Base-by-base conservation (phyloP, 169 alveolate genomes). In the Plasmodium malariae region DNA sequence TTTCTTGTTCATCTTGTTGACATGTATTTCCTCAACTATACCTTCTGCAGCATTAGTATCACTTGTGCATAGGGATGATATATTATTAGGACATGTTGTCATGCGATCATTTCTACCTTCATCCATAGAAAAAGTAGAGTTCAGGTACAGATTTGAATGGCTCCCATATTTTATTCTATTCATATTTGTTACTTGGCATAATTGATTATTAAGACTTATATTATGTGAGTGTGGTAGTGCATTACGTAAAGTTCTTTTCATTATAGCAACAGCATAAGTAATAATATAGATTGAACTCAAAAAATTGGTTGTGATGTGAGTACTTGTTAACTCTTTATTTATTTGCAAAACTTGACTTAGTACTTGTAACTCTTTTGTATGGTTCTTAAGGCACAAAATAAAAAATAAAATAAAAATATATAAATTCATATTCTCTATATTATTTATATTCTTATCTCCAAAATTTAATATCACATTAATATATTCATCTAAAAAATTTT, bases 301-400 rank as follows among this genome's bases (percentile, higher is more conserved):
- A 62, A 78, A 78, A 36, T 43, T 78, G 2, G 89, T 78, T 11
- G 78, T 62, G 21, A 78, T 78, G 24, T 48, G 80, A 4, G 89
- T 78, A 1, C 9, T 55, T 12, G 21, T 30, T 3, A 17, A 14
- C 9, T 26, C 21, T 5, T 6, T 28, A 26, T 63, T 78, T 24
- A 78, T 69, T 24, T 55, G 30, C 0, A 17, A 40, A 14, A 78
- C 48, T 37, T 78, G 78, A 12, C 32, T 19, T 4, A 78, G 36
- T 40, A 63, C 40, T 7, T 63, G 17, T 17, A 37, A 1, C 24
- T 60, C 69, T 51, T 62, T 78, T 32, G 17, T 49, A 54, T 78
- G 89, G 17, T 78, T 78, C 36, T 78, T 78, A 34, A 78, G 48
- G 14, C 89, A 78, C 12, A 78, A 69, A 26, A 78, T 34, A 51